Base-by-base conservation (phyloP, 2,329 filamentous ascomycete species). In the Elsinoe ampelina region DNA sequence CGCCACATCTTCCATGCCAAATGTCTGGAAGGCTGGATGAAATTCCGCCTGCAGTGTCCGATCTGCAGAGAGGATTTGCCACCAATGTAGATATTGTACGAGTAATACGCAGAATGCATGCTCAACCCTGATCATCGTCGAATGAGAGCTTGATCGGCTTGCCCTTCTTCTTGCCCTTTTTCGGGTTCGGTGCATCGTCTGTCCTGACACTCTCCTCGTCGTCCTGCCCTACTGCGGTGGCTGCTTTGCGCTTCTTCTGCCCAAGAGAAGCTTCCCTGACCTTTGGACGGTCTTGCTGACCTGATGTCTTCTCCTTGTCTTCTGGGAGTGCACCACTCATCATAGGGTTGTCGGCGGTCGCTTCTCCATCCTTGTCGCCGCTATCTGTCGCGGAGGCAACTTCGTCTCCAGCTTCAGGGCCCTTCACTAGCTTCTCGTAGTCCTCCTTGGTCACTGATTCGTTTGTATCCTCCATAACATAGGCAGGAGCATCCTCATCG, bases 21-120 rank as follows among this genome's bases (percentile, higher is more conserved):
- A 32, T 98, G 93, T 71, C 74, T 98, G 63, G 92, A 97, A 73
- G 90, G 89, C 38, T 97, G 93, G 93, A 93, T 98, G 87, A 81
- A 88, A 67, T 90, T 95, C 69, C 76, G 92, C 58, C 72, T 98
- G 66, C 89, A 95, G 73, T 98, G 93, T 73, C 93, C 93, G 1
- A 96, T 95, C 62, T 97, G 93, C 72, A 80, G 93, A 63, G 91
- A 96, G 73, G 85, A 87, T 58, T 71, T 97, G 65, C 92, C 92
- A 54, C 89, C 91, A 42, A 72, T 95, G 68, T 96, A 78, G 45
- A 58, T 57, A 51, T 22, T 51, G 47, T 47, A 39, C 43, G 20
- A 51, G 20, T 39, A 45, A 38, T 41, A n/a, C 43, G 41, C n/a
- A 34, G 32, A 35, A 20, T 30, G 8, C 6, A 5, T 51, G 15